phyloP scores from a whole-genome alignment of 163 green algal genomes.

The Scenedesmus sp. region DNA sequence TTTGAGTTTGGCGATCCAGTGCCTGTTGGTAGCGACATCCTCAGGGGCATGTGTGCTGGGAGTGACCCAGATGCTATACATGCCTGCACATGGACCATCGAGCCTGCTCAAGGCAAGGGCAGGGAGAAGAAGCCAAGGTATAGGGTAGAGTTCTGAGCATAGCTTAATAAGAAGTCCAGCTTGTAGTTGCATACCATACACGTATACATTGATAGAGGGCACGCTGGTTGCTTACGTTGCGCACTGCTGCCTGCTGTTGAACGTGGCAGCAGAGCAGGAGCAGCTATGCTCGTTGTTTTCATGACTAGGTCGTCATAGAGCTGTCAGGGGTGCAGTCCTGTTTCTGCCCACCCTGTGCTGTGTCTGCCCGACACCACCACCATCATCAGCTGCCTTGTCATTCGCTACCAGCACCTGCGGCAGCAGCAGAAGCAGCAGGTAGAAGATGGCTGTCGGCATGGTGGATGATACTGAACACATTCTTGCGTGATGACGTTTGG shows the following conservation, averaged over 20 bases:
- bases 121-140: conserved; percentile 50
- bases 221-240: neutral
- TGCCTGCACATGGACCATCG: conserved; percentile 72
- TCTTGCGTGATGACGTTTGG: neutral
- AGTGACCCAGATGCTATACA: conserved; percentile 74
- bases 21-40: conserved; percentile 49
- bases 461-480: too few species aligned
- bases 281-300: neutral
- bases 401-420: conserved; percentile 23
- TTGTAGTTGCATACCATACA: neutral
- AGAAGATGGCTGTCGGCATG: neutral
- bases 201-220: too few species aligned
- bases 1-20: conserved; percentile 70
- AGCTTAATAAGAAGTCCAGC: neutral
- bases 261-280: conserved; percentile 3
- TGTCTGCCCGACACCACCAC: neutral
- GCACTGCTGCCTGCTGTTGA: neutral
- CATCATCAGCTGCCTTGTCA: conserved; percentile 1
- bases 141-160: conserved; percentile 48
- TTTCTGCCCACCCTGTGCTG: neutral
- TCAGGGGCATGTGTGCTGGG: conserved; percentile 68
- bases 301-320: conserved; percentile 33
- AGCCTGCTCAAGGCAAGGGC: conserved; percentile 54
- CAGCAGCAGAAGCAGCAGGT: conserved; percentile 30
- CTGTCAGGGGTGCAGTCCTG: conserved; percentile 28